Percentiles rank a stretch among this genome's conserved stretches.
These are phyloP conservation scores for Opeltia flavorubescens DNA, from an alignment of 495 filamentous ascomycete genomes.

Conservation along the genomic window DNA sequence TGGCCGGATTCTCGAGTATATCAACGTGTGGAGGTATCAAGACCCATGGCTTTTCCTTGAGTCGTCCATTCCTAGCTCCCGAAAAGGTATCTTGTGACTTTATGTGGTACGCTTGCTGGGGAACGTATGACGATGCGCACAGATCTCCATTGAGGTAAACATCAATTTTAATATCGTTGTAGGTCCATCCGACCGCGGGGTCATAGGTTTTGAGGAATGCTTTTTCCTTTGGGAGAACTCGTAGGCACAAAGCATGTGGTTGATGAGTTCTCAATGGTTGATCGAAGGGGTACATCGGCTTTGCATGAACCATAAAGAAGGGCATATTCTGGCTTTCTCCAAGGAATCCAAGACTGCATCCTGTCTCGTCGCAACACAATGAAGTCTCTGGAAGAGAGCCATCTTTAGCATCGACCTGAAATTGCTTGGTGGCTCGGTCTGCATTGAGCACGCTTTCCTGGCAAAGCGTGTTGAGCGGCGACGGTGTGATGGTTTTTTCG, in stretches of 20 bases:
- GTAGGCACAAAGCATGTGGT: not conserved
- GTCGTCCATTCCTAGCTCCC: constrained; percentile 19
- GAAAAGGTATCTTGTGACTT: constrained; percentile 16
- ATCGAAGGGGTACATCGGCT: not conserved
- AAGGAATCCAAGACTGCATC: constrained; percentile 13
- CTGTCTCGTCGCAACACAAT: not conserved
- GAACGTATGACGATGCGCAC: constrained; percentile 15
- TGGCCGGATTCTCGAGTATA: not conserved
- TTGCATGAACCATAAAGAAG: constrained; percentile 17
- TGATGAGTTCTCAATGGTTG: too few relatives aligned
- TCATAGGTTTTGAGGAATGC: not conserved
- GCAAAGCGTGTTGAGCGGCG: not conserved
- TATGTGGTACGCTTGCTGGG: constrained; percentile 4
- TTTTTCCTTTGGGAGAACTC: not conserved
- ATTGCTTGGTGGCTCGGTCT: not conserved
- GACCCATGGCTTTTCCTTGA: constrained; percentile 28
- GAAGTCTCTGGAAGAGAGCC: constrained; percentile 5
- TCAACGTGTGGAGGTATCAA: constrained; percentile 16
- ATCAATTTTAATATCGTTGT: constrained; percentile 24
- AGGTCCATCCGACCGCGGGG: not conserved
- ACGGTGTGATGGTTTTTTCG: constrained; percentile 3
- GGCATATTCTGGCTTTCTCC: constrained; percentile 15
- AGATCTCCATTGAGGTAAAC: constrained; percentile 32
- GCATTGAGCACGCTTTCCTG: not conserved
- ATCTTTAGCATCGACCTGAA: not conserved